Evolutionary conservation across 345 rosid genomes (phyloP).

Genomic region (Camelina laxa): DNA sequence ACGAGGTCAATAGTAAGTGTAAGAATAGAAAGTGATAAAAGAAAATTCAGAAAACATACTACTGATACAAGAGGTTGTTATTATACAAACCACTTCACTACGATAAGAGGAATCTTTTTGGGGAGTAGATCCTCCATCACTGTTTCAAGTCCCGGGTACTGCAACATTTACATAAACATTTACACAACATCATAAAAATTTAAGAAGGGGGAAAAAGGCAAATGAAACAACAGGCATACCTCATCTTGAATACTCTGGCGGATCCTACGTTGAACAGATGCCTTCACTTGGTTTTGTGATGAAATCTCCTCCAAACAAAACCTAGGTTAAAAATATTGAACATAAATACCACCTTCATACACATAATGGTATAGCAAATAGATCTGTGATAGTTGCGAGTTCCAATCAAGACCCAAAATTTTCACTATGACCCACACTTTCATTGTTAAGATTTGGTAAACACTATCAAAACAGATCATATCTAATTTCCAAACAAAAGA

Average conservation of each 20-base stretch:
- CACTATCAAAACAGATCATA: not conserved
- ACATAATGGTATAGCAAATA: not conserved
- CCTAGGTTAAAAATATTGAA: conserved; percentile 48
- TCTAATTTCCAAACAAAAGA: not conserved
- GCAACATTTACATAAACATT: conserved; percentile 39
- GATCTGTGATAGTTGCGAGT: not conserved
- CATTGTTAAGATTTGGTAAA: not conserved
- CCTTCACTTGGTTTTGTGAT: conserved; percentile 97
- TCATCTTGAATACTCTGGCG: conserved; percentile 97
- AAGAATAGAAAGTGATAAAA: not conserved
- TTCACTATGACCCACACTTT: not conserved
- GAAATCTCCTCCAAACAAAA: conserved; percentile 92
- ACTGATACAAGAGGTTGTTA: conserved; percentile 22
- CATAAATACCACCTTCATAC: conserved; percentile 12
- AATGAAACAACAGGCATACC: conserved; percentile 47
- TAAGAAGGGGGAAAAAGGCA: conserved; percentile 15
- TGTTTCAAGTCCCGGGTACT: conserved; percentile 95
- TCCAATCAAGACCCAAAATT: conserved; percentile 9
- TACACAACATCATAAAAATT: conserved; percentile 16
- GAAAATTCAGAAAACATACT: conserved; percentile 2
- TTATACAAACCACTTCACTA: conserved; percentile 77
- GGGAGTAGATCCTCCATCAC: conserved; percentile 97
- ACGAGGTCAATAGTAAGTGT: conserved; percentile 19
- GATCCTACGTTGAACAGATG: conserved; percentile 93
- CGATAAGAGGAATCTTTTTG: conserved; percentile 86